Evolutionary conservation across 345 rosid genomes (phyloP), one percentile per base, ranked within the genome.

Genomic region (Pistacia atlantica): DNA sequence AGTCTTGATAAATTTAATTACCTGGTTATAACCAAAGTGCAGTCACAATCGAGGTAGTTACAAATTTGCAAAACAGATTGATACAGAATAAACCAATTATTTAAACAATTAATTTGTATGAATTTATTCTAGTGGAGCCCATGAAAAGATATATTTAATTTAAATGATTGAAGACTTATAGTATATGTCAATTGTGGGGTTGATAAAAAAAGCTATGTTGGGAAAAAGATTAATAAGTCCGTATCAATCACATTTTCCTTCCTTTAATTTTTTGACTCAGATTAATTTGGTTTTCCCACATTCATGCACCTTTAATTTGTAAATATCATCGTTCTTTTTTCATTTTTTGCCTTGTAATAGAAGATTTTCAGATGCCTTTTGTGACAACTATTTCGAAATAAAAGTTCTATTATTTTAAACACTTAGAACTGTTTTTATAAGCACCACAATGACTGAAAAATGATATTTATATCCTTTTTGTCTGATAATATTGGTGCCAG

Each of bases 11-110:
- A 31, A 33, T 2, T 31, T 13, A 1, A 28, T 57, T 35, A 35
- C 18, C 33, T 20, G 25, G 25, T 74, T 79, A 22, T 74, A 74
- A 11, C 66, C 57, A 73, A 82, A 72, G 61, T 49, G 56, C 3
- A 65, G 74, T 79, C 78, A 37, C 52, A 17, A 64, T 79, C 80
- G 69, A 76, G 82, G 60, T n/a, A 31, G 78, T 78, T 67, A 72
- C 57, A 13, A 57, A 79, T 48, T 72, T 20, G 72, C 71, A 13
- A 25, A 67, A 48, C 20, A 42, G 46, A 42, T 5, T 42, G 46
- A 42, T 42, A 7, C 1, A 42, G 8, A 54, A 54, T 54, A 13
- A 18, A 16, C 18, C 6, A 54, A 54, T 54, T 13, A 51, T 16
- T 1, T 20, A n/a, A 17, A 14, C 1, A 45, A 14, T 42, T n/a